A percentile compares a stretch with the other conserved stretches of the same genome.
Conservation (phyloP, 176 grass and related monocot species). For the Triticum urartu region DNA sequence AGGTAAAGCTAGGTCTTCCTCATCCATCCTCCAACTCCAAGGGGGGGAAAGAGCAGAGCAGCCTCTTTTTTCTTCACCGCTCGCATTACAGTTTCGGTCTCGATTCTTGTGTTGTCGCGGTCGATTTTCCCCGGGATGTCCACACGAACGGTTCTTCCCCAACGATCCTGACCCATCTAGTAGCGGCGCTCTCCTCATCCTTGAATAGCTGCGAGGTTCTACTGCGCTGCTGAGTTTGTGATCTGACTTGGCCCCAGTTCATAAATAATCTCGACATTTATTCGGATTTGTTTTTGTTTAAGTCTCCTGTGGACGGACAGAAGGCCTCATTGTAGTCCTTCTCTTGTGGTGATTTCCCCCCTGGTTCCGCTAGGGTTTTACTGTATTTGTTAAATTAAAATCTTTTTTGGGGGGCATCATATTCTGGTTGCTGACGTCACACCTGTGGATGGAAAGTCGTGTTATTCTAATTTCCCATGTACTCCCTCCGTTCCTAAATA, state of each 20-base stretch:
- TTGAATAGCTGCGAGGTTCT: background rate
- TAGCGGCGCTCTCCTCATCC: background rate
- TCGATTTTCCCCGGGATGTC: background rate
- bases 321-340: background rate
- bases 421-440: background rate
- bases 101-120: background rate
- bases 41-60: background rate
- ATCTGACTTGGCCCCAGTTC: background rate
- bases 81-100: background rate
- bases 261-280: background rate
- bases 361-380: background rate
- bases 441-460: background rate
- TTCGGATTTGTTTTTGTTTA: background rate
- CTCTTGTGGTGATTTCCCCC: background rate
- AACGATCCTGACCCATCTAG: background rate
- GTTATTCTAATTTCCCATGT: background rate
- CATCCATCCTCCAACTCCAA: background rate
- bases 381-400: too few species aligned
- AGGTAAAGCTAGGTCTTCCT: background rate
- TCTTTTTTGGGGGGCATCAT: background rate
- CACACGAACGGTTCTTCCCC: background rate
- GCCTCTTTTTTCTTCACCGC: background rate
- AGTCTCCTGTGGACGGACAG: background rate
- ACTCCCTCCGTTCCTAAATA: too few species aligned
- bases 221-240: background rate